A percentile compares a stretch with the other conserved stretches of the same genome.
phyloP scores from a whole-genome alignment of 495 filamentous ascomycete genomes.

The Neurospora sp. region DNA sequence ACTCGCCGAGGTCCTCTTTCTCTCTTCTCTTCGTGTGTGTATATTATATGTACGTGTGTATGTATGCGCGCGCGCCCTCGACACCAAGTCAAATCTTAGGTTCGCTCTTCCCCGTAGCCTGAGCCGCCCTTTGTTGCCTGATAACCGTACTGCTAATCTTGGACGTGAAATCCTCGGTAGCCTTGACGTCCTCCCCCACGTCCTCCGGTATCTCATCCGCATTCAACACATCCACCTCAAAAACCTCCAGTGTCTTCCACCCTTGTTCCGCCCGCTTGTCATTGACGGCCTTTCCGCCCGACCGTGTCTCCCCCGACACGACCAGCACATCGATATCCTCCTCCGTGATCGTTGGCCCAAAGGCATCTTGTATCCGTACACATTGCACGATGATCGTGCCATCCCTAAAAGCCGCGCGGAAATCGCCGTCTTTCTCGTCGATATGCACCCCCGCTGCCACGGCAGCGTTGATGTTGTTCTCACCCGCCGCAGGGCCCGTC shows the following conservation, averaged over 20 bases:
- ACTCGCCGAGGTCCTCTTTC: neutral
- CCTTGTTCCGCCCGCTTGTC: constrained; percentile 65
- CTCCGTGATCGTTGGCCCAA: constrained; percentile 84
- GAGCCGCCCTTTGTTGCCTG: constrained; percentile 33
- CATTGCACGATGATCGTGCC: constrained; percentile 50
- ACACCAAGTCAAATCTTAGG: neutral
- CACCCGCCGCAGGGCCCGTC: neutral
- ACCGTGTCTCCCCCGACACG: constrained; percentile 80
- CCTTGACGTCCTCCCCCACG: constrained; percentile 8
- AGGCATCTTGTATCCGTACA: constrained; percentile 79
- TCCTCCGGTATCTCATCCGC: constrained; percentile 46
- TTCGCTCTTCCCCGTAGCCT: neutral
- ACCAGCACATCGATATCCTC: constrained; percentile 69
- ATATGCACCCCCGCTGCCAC: constrained; percentile 1
- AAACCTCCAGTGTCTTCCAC: constrained; percentile 67
- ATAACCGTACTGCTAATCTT: constrained; percentile 86
- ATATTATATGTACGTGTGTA: neutral
- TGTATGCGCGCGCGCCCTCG: neutral
- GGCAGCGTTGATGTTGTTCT: neutral
- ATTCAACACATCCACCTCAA: constrained; percentile 87
- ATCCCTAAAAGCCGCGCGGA: constrained; percentile 31
- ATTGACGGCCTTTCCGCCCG: constrained; percentile 78
- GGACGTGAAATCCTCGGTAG: constrained; percentile 51
- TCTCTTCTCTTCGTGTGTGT: neutral
- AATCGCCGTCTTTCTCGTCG: constrained; percentile 24